Percentiles rank a stretch among this genome's conserved stretches.
These are phyloP conservation scores for Stylonectria norvegica DNA, from an alignment of 2,329 filamentous ascomycete species.

Conservation along the genomic window DNA sequence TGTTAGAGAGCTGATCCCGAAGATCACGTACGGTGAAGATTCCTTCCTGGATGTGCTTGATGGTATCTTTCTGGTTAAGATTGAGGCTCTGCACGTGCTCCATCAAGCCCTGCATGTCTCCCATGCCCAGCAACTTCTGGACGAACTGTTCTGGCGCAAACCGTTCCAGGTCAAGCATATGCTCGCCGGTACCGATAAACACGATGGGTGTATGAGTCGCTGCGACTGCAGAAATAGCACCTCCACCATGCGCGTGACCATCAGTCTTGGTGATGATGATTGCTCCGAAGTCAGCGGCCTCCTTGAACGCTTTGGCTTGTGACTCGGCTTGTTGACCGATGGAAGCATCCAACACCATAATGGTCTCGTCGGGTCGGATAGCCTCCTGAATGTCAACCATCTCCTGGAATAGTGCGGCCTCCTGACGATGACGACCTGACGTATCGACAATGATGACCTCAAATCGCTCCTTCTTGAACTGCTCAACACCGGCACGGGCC, in stretches of 20 bases:
- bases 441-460: conserved; percentile 99
- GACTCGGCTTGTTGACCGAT: conserved; percentile 96
- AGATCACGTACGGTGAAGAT: conserved; percentile 95
- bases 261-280: conserved; percentile 99
- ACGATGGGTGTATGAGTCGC: conserved; percentile 96
- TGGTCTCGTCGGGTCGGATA: conserved; percentile 86
- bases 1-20: conserved; percentile 91
- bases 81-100: conserved; percentile 96
- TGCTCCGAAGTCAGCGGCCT: conserved; percentile 91
- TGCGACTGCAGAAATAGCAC: conserved; percentile 94
- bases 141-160: conserved; percentile 94
- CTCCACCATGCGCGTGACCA: conserved; percentile 90
- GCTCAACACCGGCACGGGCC: conserved; percentile 91
- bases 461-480: conserved; percentile 98
- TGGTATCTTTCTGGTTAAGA: conserved; percentile 95
- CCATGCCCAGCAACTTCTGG: conserved; percentile 92
- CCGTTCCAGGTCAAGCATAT: conserved; percentile 89
- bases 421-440: conserved; percentile 89
- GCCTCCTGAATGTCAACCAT: conserved; percentile 96
- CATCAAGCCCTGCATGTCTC: conserved; percentile 89
- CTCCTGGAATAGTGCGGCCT: conserved; percentile 91
- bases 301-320: conserved; percentile 95
- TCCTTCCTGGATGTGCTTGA: conserved; percentile 97
- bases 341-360: conserved; percentile 95
- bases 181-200: conserved; percentile 95